phyloP scores from a whole-genome alignment of 2,329 filamentous ascomycete species.

The Sclerotinia trifoliorum region DNA sequence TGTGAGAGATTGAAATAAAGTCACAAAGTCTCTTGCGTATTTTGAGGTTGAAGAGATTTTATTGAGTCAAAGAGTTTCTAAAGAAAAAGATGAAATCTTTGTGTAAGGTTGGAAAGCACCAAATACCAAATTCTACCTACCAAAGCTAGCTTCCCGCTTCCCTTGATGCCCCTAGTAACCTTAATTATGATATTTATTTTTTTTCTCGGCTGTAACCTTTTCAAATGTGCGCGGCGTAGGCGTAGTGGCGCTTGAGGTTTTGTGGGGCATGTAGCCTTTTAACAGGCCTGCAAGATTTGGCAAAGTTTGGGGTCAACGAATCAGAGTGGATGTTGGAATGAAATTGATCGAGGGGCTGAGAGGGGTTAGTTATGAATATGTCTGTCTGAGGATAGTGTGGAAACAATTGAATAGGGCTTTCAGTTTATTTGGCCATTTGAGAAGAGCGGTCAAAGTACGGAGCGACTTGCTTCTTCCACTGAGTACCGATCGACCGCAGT shows the following conservation, averaged over 20 bases:
- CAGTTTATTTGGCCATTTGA: neutral
- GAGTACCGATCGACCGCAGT: no score
- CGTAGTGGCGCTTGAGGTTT: neutral
- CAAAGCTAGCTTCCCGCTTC: no score
- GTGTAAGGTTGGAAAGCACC: neutral
- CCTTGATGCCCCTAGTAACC: neutral
- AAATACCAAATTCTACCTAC: neutral
- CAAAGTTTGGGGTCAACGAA: neutral
- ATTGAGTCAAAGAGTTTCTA: neutral
- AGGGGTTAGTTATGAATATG: neutral
- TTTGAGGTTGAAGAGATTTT: slow-evolving; percentile 6
- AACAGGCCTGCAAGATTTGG: neutral
- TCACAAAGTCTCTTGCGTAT: neutral
- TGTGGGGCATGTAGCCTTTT: neutral
- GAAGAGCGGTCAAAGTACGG: neutral
- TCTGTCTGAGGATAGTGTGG: neutral
- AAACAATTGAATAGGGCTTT: neutral
- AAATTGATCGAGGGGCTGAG: neutral
- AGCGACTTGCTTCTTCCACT: neutral
- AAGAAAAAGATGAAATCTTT: slow-evolving; percentile 6
- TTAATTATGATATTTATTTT: neutral
- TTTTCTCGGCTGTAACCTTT: slow-evolving; percentile 13
- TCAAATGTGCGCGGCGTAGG: neutral
- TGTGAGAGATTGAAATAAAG: neutral
- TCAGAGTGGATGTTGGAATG: neutral